phyloP scores from a whole-genome alignment of 352 stramenopile species.

The Pythium brachiatum region DNA sequence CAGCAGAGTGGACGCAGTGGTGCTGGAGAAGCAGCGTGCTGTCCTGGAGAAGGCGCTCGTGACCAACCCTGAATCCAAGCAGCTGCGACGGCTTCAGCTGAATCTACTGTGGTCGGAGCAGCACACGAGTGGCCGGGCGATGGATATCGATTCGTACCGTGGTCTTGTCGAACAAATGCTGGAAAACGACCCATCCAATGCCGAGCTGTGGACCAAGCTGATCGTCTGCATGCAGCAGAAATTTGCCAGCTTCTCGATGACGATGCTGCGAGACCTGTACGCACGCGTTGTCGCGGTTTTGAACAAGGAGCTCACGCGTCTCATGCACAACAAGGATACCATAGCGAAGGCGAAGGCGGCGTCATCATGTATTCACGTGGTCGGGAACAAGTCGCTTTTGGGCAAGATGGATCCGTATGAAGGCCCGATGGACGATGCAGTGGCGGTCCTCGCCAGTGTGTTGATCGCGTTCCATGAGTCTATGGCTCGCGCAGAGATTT shows the following conservation, averaged over 20 bases:
- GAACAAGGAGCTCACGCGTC: slow-evolving; percentile 27
- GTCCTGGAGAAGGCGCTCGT: slow-evolving; percentile 56
- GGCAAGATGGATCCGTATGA: slow-evolving; percentile 7
- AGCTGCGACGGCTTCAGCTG: slow-evolving; percentile 46
- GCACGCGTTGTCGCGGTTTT: slow-evolving; percentile 59
- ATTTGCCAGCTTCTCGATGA: slow-evolving; percentile 72
- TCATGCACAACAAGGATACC: slow-evolving; percentile 8
- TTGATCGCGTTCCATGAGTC: slow-evolving; percentile 49
- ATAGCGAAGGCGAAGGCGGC: not conserved
- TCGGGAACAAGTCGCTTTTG: slow-evolving; percentile 28
- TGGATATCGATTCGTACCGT: slow-evolving; percentile 31
- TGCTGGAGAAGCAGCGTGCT: slow-evolving; percentile 63
- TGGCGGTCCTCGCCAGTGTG: slow-evolving; percentile 11
- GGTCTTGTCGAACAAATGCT: slow-evolving; percentile 55
- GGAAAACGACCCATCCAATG: slow-evolving; percentile 42
- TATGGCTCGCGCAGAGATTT: slow-evolving; percentile 54
- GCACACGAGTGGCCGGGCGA: not conserved
- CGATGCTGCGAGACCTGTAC: slow-evolving; percentile 64
- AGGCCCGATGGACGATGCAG: slow-evolving; percentile 3
- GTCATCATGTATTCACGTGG: slow-evolving; percentile 28
- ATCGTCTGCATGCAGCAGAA: slow-evolving; percentile 50
- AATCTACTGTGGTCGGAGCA: slow-evolving; percentile 43
- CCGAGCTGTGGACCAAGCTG: slow-evolving; percentile 55
- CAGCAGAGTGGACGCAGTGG: slow-evolving; percentile 24
- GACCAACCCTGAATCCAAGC: slow-evolving; percentile 43